Percentiles rank a stretch among this genome's conserved stretches.
Evolutionary conservation across 257 asterid species (phyloP).

Genomic region (Echium plantagineum): DNA sequence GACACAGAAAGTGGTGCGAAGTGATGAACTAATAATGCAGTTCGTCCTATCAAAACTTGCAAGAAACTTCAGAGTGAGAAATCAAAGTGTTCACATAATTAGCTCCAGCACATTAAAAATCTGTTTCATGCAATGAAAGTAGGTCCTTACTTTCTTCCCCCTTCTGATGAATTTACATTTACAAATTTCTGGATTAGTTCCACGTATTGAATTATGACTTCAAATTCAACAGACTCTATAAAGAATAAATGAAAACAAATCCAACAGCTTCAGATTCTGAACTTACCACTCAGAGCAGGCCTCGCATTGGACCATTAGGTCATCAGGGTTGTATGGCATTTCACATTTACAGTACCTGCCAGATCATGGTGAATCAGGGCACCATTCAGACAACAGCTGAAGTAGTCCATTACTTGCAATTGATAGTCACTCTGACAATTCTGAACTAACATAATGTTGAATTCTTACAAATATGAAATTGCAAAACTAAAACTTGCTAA

Average conservation of each 20-base stretch:
- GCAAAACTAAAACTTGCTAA: background rate
- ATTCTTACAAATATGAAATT: background rate
- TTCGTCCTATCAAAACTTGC: background rate
- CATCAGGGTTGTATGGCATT: constrained; percentile 97
- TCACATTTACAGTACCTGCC: constrained; percentile 92
- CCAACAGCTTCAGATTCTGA: constrained; percentile 9
- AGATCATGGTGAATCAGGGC: constrained; percentile 10
- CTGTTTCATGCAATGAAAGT: background rate
- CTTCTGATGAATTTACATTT: background rate
- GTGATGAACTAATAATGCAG: background rate
- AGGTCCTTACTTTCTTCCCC: background rate
- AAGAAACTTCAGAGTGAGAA: background rate
- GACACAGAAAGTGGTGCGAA: background rate
- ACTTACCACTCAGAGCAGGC: constrained; percentile 91
- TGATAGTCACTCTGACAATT: background rate
- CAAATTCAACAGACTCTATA: background rate
- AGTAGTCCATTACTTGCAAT: background rate
- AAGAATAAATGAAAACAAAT: constrained; percentile 3
- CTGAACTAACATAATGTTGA: background rate
- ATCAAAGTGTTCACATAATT: background rate
- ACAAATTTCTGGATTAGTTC: background rate
- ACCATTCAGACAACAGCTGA: constrained; percentile 5
- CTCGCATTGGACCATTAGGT: constrained; percentile 93
- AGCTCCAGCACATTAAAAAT: background rate
- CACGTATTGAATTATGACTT: no score